A percentile compares a stretch with the other conserved stretches of the same genome.
Evolutionary conservation across 2,329 filamentous ascomycete species (phyloP).

Genomic region (Ophiostoma sp.): DNA sequence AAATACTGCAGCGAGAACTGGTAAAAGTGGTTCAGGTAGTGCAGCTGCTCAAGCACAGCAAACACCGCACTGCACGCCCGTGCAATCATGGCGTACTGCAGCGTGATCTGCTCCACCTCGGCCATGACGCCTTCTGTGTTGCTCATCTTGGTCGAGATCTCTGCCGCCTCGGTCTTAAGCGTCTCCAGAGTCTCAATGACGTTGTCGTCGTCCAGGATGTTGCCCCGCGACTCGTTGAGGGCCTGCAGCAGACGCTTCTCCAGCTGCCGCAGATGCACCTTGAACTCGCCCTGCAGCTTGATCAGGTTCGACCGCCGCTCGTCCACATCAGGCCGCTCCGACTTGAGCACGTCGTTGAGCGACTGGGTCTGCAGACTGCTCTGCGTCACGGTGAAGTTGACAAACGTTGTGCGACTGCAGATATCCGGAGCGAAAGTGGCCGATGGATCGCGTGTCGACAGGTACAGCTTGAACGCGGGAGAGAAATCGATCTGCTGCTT

Average conservation of each 20-base stretch:
- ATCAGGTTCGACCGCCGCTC: conserved; percentile 94
- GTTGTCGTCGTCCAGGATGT: conserved; percentile 96
- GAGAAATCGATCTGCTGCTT: conserved; percentile 99
- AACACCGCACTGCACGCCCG: conserved; percentile 96
- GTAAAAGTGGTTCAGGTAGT: conserved; percentile 98
- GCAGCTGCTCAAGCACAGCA: conserved; percentile 90
- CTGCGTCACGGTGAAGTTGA: conserved; percentile 98
- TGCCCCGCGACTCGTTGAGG: conserved; percentile 93
- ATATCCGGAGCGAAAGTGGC: conserved; percentile 91
- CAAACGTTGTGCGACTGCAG: conserved; percentile 96
- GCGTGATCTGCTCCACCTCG: conserved; percentile 92
- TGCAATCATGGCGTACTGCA: conserved; percentile 89
- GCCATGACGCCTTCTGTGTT: conserved; percentile 98
- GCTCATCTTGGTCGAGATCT: conserved; percentile 92
- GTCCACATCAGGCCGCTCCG: conserved; percentile 93
- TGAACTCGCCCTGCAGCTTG: conserved; percentile 98
- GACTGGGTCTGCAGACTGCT: conserved; percentile 98
- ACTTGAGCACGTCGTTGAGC: conserved; percentile 94
- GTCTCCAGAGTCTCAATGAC: conserved; percentile 98
- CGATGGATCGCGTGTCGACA: conserved; percentile 93
- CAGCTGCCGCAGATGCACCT: conserved; percentile 90
- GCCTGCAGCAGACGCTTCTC: conserved; percentile 92
- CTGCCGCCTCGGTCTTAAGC: conserved; percentile 92
- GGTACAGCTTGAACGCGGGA: conserved; percentile 87
- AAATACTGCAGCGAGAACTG: conserved; percentile 99